Evolutionary conservation across 2,329 filamentous ascomycete species (phyloP).

Genomic region (Aschersonia sp.): DNA sequence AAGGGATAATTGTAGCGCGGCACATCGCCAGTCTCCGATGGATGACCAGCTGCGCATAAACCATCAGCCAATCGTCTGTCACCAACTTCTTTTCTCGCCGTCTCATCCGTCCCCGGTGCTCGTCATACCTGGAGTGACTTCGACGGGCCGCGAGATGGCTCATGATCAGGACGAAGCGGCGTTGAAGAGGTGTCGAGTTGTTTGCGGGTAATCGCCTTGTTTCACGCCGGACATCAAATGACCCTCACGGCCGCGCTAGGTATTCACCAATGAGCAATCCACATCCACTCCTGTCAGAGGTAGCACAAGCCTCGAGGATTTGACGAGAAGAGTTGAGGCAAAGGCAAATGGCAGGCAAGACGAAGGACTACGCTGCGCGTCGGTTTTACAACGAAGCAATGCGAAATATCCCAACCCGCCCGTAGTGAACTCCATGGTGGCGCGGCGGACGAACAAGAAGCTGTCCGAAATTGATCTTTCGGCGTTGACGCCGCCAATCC

Average conservation of each 20-base stretch:
- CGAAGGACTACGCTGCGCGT: background rate
- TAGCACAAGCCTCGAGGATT: background rate
- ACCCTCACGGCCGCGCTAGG: background rate
- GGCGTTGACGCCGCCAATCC: too few species aligned
- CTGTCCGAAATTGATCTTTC: too few species aligned
- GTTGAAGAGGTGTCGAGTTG: background rate
- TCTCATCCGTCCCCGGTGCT: background rate
- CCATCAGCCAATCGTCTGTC: background rate
- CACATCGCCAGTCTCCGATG: background rate
- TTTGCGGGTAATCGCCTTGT: background rate
- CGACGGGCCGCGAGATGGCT: background rate
- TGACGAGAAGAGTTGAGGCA: background rate
- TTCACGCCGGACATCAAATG: background rate
- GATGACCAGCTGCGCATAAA: background rate
- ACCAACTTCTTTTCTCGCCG: background rate
- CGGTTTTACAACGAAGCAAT: background rate
- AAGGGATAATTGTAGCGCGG: background rate
- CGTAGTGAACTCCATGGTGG: too few species aligned
- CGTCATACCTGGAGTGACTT: background rate
- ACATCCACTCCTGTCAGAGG: background rate
- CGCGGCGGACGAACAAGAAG: too few species aligned
- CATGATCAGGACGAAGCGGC: background rate
- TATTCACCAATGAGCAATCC: background rate
- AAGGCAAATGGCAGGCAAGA: background rate
- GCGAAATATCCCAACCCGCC: too few species aligned